These are phyloP conservation scores for Globisporangium polare DNA, from an alignment of 352 stramenopile species.

Conservation along the genomic window DNA sequence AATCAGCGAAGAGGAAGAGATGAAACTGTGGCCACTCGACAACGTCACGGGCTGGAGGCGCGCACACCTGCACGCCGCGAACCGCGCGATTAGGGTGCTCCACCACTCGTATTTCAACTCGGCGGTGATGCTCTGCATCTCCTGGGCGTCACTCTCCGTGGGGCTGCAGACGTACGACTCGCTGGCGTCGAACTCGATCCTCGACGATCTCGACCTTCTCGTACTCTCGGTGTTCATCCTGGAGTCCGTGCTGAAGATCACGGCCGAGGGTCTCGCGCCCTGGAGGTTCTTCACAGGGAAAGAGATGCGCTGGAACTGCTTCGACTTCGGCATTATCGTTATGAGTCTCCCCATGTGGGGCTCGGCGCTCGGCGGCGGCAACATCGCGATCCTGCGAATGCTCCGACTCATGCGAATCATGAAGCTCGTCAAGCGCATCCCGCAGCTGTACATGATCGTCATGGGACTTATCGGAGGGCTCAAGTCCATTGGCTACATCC, in stretches of 20 bases:
- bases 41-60: conserved; percentile 27
- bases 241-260: conserved; percentile 73
- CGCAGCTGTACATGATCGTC: conserved; percentile 90
- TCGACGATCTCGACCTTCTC: conserved; percentile 61
- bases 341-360: conserved; percentile 74
- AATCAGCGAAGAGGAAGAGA: conserved; percentile 20
- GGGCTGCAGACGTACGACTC: conserved; percentile 73
- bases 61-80: conserved; percentile 34
- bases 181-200: conserved; percentile 30
- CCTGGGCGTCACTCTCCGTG: conserved; percentile 76
- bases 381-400: conserved; percentile 82
- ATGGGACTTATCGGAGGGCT: conserved; percentile 87
- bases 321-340: conserved; percentile 83
- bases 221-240: conserved; percentile 77
- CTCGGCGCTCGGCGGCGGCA: conserved; percentile 56
- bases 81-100: conserved; percentile 39
- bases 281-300: conserved; percentile 74
- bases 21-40: conserved; percentile 31
- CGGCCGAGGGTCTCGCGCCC: conserved; percentile 63
- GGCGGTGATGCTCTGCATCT: conserved; percentile 70
- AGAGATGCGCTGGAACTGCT: conserved; percentile 81
- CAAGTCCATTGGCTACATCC: conserved; percentile 90
- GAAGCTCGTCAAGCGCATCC: conserved; percentile 88
- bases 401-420: conserved; percentile 86
- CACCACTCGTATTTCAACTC: conserved; percentile 61